Evolutionary conservation across 768 basidiomycete species (phyloP).

Genomic region (Tricholoma furcatifolium): DNA sequence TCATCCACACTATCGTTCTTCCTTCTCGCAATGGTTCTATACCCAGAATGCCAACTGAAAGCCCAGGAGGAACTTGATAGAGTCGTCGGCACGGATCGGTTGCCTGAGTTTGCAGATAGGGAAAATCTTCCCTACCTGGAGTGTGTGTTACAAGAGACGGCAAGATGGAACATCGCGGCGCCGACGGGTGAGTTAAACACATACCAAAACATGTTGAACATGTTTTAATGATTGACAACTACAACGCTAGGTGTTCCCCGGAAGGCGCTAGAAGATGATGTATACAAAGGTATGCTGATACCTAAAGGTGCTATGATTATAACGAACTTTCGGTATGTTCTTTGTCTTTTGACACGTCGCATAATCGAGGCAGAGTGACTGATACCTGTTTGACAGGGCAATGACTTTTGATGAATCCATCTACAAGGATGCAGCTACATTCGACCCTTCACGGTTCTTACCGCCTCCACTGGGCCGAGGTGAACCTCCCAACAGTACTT

Average conservation of each 20-base stretch:
- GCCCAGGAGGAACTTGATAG: slow-evolving; percentile 41
- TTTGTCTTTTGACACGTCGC: neutral
- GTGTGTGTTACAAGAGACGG: slow-evolving; percentile 28
- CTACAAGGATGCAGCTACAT: slow-evolving; percentile 37
- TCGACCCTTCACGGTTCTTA: slow-evolving; percentile 40
- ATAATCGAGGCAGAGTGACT: neutral
- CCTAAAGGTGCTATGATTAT: slow-evolving; percentile 41
- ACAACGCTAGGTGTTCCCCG: neutral
- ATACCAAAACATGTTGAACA: neutral
- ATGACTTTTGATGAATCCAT: slow-evolving; percentile 35
- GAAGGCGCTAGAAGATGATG: neutral
- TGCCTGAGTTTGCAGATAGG: slow-evolving; percentile 33
- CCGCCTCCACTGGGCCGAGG: too few relatives aligned
- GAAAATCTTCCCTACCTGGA: slow-evolving; percentile 34
- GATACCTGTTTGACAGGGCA: slow-evolving; percentile 27
- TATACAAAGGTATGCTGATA: slow-evolving; percentile 1
- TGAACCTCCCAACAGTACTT: too few relatives aligned
- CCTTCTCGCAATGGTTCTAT: slow-evolving; percentile 36
- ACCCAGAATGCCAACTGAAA: slow-evolving; percentile 32
- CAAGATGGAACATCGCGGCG: slow-evolving; percentile 20
- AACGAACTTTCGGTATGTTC: slow-evolving; percentile 36
- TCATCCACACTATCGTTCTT: slow-evolving; percentile 28
- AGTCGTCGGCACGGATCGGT: slow-evolving; percentile 30
- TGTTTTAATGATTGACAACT: neutral
- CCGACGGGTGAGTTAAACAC: slow-evolving; percentile 19